Percentiles rank a stretch among this genome's conserved stretches.
These are phyloP conservation scores for Picea sitchensis DNA, from an alignment of 75 land plant genomes.

Conservation along the genomic window DNA sequence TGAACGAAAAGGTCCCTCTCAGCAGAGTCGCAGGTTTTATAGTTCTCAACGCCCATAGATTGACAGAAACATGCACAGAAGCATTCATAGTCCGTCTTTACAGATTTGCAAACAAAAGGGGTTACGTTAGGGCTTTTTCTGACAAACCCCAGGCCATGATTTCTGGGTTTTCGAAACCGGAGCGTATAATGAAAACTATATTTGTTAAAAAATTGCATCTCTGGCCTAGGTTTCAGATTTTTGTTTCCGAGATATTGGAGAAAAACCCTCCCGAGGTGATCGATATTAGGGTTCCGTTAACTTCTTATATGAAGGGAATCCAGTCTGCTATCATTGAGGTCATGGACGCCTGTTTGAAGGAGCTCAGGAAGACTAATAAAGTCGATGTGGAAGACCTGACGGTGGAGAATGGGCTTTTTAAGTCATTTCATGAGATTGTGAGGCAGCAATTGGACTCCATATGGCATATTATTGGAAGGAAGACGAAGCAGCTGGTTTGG, in stretches of 20 bases:
- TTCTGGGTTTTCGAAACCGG: slow-evolving; percentile 84
- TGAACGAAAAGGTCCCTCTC: slow-evolving; percentile 56
- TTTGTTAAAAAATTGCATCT: slow-evolving; percentile 60
- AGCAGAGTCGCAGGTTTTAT: slow-evolving; percentile 48
- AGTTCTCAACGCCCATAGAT: slow-evolving; percentile 66
- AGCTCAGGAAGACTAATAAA: slow-evolving; percentile 93
- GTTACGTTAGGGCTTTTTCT: slow-evolving; percentile 70
- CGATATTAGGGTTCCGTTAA: slow-evolving; percentile 82
- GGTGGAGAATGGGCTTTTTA: slow-evolving; percentile 97
- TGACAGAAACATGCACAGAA: slow-evolving; percentile 87
- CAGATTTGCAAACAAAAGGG: slow-evolving; percentile 29
- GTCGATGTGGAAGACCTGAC: slow-evolving; percentile 99
- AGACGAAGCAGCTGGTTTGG: slow-evolving; percentile 88
- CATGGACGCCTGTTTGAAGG: slow-evolving; percentile 98
- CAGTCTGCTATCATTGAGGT: slow-evolving; percentile 84
- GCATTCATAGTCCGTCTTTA: slow-evolving; percentile 76
- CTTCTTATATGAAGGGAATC: slow-evolving; percentile 69
- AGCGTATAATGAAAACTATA: slow-evolving; percentile 76
- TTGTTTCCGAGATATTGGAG: slow-evolving; percentile 75
- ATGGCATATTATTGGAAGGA: slow-evolving; percentile 95
- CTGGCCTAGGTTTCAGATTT: slow-evolving; percentile 93
- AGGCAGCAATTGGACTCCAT: slow-evolving; percentile 93
- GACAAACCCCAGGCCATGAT: slow-evolving; percentile 86
- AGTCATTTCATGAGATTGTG: slow-evolving; percentile 98
- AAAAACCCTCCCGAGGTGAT: slow-evolving; percentile 81